Base-by-base conservation (phyloP, 2,329 filamentous ascomycete genomes). In the Zymoseptoria brevis region DNA sequence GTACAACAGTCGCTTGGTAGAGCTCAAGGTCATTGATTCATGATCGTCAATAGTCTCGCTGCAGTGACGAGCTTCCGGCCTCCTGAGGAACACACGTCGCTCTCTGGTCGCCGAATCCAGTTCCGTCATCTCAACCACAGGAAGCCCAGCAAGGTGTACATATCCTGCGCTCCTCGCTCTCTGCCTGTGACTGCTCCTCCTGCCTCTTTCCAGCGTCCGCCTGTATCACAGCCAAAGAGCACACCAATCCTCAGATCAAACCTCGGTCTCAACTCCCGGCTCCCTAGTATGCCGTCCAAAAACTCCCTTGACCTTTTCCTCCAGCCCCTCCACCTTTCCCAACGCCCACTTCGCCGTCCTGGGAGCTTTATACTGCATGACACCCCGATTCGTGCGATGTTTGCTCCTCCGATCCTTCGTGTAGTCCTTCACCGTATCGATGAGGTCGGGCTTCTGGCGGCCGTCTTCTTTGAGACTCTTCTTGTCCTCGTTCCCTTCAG, bases 361-460 rank as follows among this genome's bases (percentile, higher is more conserved):
- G 19, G 78, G 81, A 67, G 81, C 70, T 68, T 80, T 81, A 84
- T 86, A 90, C 74, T 90, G 87, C 87, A 90, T 90, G 49, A 87
- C 69, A 0, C 87, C 87, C 21, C 85, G 75, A 67, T 90, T 85
- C 68, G 82, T 81, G 54, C 86, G 76, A 71, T 89, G 85, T 63
- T 87, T 73, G 61, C 82, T 79, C 71, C 81, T 82, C 63, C 80
- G 76, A 64, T 85, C 77, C 59, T 79, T 76, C 68, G 81, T 83
- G 69, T 85, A 88, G 60, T 87, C 85, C 58, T 79, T 80, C 52
- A 84, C 60, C 68, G 82, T 77, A 50, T 80, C 79, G 8, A 77
- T 73, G 45, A 75, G 69, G 62, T 74, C 78, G 1, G 74, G 72
- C 4, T 68, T 67, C 11, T 45, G 35, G 35, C 69, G 70, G 4